Percentiles rank a stretch among this genome's conserved stretches.
Conservation (phyloP, 129 eudicot genomes). For the Tagetes patula region DNA sequence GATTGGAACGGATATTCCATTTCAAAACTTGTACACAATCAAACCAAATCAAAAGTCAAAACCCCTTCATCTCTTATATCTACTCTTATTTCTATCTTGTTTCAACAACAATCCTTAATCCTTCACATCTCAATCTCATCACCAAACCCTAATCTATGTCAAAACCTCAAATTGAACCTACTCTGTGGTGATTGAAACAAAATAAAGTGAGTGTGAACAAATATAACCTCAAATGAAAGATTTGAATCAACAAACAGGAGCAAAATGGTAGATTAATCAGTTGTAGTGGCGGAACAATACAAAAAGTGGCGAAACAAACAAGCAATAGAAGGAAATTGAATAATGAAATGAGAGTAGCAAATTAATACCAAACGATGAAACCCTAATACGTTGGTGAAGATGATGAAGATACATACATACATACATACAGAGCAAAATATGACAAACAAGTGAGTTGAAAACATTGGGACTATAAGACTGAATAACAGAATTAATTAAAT, state of each 20-base stretch:
- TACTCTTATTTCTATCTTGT: neutral
- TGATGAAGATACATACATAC: neutral
- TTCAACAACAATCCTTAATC: neutral
- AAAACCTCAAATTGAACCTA: constrained; percentile 7
- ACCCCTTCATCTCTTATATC: neutral
- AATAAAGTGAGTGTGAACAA: neutral
- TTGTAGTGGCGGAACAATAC: neutral
- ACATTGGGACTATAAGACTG: constrained; percentile 25
- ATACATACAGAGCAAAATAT: neutral
- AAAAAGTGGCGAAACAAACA: neutral
- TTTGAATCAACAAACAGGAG: constrained; percentile 1
- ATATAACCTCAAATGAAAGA: constrained; percentile 20
- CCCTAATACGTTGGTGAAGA: constrained; percentile 20
- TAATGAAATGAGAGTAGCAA: neutral
- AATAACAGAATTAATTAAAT: neutral
- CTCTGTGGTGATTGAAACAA: neutral
- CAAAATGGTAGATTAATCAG: constrained; percentile 12
- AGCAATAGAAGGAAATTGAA: neutral
- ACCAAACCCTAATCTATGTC: constrained; percentile 4
- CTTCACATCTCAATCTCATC: neutral
- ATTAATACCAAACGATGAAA: neutral
- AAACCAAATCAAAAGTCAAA: constrained; percentile 6
- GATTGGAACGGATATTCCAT: constrained; percentile 65
- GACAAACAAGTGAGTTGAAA: constrained; percentile 33
- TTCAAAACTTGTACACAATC: neutral